Evolutionary conservation across 805 yeast genomes (phyloP).

Genomic region (Candida cerambycidarum): DNA sequence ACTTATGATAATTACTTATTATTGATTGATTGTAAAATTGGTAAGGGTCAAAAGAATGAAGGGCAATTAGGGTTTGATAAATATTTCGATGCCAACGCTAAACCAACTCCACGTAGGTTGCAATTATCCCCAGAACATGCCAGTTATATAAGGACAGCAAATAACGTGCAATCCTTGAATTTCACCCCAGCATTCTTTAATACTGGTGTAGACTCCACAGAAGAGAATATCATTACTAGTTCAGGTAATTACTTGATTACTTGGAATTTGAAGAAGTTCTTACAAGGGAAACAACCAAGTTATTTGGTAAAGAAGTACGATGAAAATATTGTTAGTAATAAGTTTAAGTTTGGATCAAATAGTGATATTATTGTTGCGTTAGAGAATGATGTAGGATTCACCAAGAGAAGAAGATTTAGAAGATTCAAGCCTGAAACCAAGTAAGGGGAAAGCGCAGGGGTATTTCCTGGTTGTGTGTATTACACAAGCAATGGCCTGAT

Average conservation of each 20-base stretch:
- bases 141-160: conserved; percentile 55
- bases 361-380: conserved; percentile 70
- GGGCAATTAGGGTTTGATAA: conserved; percentile 11
- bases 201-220: conserved; percentile 61
- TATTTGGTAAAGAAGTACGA: conserved; percentile 65
- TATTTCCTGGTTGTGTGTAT: too few species aligned
- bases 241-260: conserved; percentile 80
- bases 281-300: conserved; percentile 40
- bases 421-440: conserved; percentile 41
- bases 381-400: conserved; percentile 75
- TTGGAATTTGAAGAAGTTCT: conserved; percentile 69
- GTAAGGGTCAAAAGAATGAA: conserved; percentile 47
- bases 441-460: too few species aligned
- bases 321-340: conserved; percentile 67
- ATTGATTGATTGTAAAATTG: conserved; percentile 64
- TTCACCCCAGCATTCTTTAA: conserved; percentile 81
- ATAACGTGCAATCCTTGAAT: conserved; percentile 46
- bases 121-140: conserved; percentile 71
- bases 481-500: too few species aligned
- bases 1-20: conserved; percentile 74
- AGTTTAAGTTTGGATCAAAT: conserved; percentile 73
- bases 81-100: conserved; percentile 25
- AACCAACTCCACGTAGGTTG: conserved; percentile 69
- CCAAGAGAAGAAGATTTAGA: conserved; percentile 56
- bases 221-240: conserved; percentile 71